These are phyloP conservation scores for Pseudocercospora pini-densiflorae DNA, from an alignment of 2,329 filamentous ascomycete genomes.

Conservation along the genomic window DNA sequence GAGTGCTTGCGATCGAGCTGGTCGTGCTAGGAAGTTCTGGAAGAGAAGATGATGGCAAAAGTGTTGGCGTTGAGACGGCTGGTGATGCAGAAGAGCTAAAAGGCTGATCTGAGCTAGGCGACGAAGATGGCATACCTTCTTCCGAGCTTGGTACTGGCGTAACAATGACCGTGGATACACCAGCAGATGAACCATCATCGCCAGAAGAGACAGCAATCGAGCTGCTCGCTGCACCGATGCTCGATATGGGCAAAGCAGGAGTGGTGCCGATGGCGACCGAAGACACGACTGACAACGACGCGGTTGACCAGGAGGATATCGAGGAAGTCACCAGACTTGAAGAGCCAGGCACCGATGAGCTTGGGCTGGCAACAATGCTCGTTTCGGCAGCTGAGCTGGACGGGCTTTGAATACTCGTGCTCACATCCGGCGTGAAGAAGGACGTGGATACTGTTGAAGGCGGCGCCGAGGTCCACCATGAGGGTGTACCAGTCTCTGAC, in stretches of 20 bases:
- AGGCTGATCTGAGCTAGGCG: not conserved
- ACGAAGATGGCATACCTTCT: not conserved
- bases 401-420: not conserved
- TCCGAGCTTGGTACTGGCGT: slow-evolving; percentile 6
- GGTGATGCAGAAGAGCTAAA: not conserved
- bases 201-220: not conserved
- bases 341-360: not conserved
- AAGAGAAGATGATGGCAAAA: not conserved
- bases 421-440: not conserved
- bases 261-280: too few species aligned
- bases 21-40: not conserved
- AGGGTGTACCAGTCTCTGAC: not conserved
- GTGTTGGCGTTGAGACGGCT: not conserved
- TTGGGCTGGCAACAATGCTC: not conserved
- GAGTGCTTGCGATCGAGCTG: not conserved
- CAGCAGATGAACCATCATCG: not conserved
- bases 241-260: not conserved
- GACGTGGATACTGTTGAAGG: not conserved
- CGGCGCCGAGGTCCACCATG: not conserved
- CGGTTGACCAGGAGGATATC: not conserved
- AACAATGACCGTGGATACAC: not conserved
- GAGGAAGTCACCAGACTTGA: not conserved
- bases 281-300: too few species aligned
- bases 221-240: not conserved
- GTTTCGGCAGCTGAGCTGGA: not conserved